These are phyloP conservation scores for Alternaria sp. DNA, from an alignment of 2,329 filamentous ascomycete species.

Conservation along the genomic window DNA sequence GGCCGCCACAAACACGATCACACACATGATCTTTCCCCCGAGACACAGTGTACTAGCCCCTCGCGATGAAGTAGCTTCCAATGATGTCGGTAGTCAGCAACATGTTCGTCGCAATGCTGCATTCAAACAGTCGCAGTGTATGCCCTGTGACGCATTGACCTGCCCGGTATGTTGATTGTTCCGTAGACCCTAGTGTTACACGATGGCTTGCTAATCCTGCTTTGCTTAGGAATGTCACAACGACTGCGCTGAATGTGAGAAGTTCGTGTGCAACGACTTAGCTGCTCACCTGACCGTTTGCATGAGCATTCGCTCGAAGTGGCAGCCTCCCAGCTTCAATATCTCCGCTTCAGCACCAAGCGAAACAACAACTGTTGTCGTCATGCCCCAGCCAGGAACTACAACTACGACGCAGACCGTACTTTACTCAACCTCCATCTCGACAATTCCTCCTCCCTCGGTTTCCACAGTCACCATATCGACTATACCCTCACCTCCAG, in stretches of 20 bases:
- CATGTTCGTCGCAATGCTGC: not conserved
- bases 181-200: not conserved
- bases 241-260: constrained; percentile 7
- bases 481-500: not conserved
- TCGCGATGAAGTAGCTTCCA: not conserved
- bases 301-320: constrained; percentile 12
- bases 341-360: not conserved
- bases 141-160: not conserved
- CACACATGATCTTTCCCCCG: not conserved
- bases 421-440: not conserved
- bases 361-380: constrained; percentile 4
- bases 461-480: not conserved
- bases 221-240: constrained; percentile 6
- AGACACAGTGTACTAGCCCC: not conserved
- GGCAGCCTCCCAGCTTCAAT: constrained; percentile 5
- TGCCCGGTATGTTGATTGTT: constrained; percentile 5
- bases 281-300: constrained; percentile 1
- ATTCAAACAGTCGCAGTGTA: constrained; percentile 6
- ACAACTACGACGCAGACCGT: not conserved
- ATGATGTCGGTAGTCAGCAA: not conserved
- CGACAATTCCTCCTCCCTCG: not conserved
- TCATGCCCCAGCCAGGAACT: not conserved
- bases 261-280: constrained; percentile 1
- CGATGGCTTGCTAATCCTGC: not conserved
- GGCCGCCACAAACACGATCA: not conserved